Base-by-base conservation (phyloP, 2,329 filamentous ascomycete genomes). In the Xylaria sp. region DNA sequence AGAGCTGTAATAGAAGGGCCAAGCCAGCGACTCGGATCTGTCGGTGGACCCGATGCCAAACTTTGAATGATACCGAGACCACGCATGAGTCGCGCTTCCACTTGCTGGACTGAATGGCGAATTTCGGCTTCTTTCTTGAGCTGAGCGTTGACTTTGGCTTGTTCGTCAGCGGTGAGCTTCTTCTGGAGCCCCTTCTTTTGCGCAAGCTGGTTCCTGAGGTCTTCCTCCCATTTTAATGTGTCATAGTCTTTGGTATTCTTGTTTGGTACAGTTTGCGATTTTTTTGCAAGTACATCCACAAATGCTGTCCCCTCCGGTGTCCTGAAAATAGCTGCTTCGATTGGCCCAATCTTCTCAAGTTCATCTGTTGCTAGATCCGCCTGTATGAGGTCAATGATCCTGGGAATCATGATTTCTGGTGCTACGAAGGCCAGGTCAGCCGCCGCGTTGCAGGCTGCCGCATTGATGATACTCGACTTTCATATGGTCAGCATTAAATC, bases 231-330 rank as follows among this genome's bases (percentile, higher is more conserved):
- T 79, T 97, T 97, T 45, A 97, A 80, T 1, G 93, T 96, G 73
- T 99, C 93, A 74, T 97, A 97, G 77, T 98, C 96, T 78, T 97
- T 97, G 55, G 89, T 90, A 74, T 93, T 97, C 81, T 97, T 98
- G 80, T 94, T 91, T 2, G 93, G 89, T 1, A 91, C 81, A 42
- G 85, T 82, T 67, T 87, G 87, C 65, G 89, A 83, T 77, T 97
- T 97, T 76, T 93, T 94, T 38, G 91, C 92, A 5, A 99, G 85
- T 0, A 98, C 92, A 79, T 99, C 96, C 22, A 99, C 86, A 73
- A 97, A 98, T 15, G 90, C 87, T 1, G 91, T 94, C 1, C 94
- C 95, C 77, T 96, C 93, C 0, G 94, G 91, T 0, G 95, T 97
- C 50, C 93, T 90, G 78, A 94, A 96, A 65, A 99, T 98, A 17